A percentile compares a stretch with the other conserved stretches of the same genome.
These are phyloP conservation scores for Allantophomopsis lycopodina DNA, from an alignment of 2,329 filamentous ascomycete species.

Conservation along the genomic window DNA sequence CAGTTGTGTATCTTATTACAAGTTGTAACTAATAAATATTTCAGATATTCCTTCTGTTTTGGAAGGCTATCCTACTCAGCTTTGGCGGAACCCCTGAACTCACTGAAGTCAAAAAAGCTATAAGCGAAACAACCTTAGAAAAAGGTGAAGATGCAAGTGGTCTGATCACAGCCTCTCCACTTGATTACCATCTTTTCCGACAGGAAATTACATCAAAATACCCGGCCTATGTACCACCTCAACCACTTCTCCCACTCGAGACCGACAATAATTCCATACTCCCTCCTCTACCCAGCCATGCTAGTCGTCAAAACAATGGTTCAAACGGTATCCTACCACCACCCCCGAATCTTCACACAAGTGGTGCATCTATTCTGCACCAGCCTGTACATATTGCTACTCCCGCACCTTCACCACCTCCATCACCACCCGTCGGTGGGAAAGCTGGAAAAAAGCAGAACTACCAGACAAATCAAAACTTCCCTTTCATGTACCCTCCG, in stretches of 20 bases:
- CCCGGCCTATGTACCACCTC: conserved; percentile 85
- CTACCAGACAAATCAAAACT: conserved; percentile 98
- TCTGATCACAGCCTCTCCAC: conserved; percentile 78
- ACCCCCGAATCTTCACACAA: conserved; percentile 34
- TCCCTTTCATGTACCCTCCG: conserved; percentile 94
- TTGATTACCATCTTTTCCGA: conserved; percentile 92
- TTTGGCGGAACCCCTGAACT: conserved; percentile 72
- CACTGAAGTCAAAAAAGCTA: conserved; percentile 57
- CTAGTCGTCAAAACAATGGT: conserved; percentile 39
- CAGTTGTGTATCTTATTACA: conserved; percentile 15
- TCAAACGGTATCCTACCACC: conserved; percentile 49
- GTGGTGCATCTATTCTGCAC: conserved; percentile 71
- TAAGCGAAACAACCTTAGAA: conserved; percentile 39
- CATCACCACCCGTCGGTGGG: conserved; percentile 72
- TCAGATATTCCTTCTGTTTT: conserved; percentile 68
- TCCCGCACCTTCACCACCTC: conserved; percentile 86
- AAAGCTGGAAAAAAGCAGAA: conserved; percentile 98
- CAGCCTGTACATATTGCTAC: conserved; percentile 98
- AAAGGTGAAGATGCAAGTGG: conserved; percentile 45
- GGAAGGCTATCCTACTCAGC: conserved; percentile 79
- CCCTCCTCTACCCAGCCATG: conserved; percentile 68
- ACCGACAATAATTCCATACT: conserved; percentile 83
- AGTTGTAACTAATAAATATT: conserved; percentile 8
- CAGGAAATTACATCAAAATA: conserved; percentile 98
- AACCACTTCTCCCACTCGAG: conserved; percentile 70